A percentile compares a stretch with the other conserved stretches of the same genome.
Evolutionary conservation across 768 basidiomycete genomes (phyloP).

Genomic region (Pulveroboletus sp.): DNA sequence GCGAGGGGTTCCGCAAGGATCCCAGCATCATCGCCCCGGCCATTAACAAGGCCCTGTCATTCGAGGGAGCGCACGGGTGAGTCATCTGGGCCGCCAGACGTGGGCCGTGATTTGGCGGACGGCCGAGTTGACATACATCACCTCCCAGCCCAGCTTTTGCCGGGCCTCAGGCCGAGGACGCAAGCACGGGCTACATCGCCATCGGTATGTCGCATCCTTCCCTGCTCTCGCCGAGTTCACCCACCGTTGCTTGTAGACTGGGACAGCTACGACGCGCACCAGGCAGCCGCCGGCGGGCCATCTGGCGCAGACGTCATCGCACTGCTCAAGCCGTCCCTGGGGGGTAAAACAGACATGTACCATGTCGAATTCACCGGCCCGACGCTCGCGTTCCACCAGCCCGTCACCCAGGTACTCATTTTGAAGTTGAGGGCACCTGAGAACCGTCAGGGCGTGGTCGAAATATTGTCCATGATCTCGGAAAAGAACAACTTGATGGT

Average conservation of each 20-base stretch:
- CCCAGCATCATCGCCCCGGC: not conserved
- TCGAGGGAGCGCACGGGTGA: conserved; percentile 11
- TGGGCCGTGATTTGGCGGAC: not conserved
- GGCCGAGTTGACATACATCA: not conserved
- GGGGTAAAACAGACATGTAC: conserved; percentile 9
- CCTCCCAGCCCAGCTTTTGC: conserved; percentile 14
- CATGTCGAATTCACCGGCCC: conserved; percentile 20
- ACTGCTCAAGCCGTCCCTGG: conserved; percentile 4
- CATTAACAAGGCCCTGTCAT: conserved; percentile 6
- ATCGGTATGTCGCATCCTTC: conserved; percentile 10
- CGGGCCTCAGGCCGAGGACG: conserved; percentile 19
- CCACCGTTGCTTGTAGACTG: conserved; percentile 18
- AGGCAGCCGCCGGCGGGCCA: conserved; percentile 7
- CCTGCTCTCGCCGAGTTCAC: not conserved
- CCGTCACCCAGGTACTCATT: too few species aligned
- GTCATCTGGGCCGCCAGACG: not conserved
- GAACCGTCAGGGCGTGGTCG: too few species aligned
- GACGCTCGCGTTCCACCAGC: conserved; percentile 9
- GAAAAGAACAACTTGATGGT: too few species aligned
- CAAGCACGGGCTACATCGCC: conserved; percentile 10
- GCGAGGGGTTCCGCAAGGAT: conserved; percentile 4
- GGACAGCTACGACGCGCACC: conserved; percentile 23
- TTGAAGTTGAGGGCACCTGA: too few species aligned
- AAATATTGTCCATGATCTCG: too few species aligned
- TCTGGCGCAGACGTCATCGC: conserved; percentile 3